A percentile compares a stretch with the other conserved stretches of the same genome.
Conservation (phyloP, 257 asterid genomes). For the Forsythia viridissima region DNA sequence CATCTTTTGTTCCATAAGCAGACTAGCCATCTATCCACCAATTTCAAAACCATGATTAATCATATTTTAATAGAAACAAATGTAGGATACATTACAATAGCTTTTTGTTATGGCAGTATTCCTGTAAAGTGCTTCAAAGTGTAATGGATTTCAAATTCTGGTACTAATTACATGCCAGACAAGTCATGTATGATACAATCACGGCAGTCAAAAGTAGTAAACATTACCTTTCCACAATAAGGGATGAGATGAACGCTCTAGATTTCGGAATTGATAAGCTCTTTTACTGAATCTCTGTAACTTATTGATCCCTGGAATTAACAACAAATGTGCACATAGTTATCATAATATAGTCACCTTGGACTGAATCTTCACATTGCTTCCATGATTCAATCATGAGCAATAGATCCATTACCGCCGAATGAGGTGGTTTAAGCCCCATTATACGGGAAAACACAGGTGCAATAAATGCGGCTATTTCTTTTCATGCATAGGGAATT, state of each 20-base stretch:
- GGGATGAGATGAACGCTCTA: background rate
- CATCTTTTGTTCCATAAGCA: background rate
- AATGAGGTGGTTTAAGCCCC: no score
- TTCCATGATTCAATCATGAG: no score
- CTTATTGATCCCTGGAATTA: no score
- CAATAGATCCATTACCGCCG: no score
- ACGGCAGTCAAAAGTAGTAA: background rate
- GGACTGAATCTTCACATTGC: no score
- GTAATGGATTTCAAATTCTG: no score
- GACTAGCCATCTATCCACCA: background rate
- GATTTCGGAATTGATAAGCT: slow-evolving; percentile 60
- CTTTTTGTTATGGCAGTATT: background rate
- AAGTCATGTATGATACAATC: background rate
- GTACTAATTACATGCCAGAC: no score
- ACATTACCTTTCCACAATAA: background rate
- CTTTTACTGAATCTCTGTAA: slow-evolving; percentile 58
- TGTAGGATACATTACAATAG: background rate
- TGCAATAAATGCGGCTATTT: background rate
- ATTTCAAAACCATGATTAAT: background rate
- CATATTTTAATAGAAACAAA: no score
- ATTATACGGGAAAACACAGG: background rate
- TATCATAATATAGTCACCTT: no score
- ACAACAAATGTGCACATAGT: no score
- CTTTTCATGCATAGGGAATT: background rate
- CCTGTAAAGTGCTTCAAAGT: no score